Base-by-base conservation (phyloP, 352 stramenopile genomes). In the Globisporangium yorkense region DNA sequence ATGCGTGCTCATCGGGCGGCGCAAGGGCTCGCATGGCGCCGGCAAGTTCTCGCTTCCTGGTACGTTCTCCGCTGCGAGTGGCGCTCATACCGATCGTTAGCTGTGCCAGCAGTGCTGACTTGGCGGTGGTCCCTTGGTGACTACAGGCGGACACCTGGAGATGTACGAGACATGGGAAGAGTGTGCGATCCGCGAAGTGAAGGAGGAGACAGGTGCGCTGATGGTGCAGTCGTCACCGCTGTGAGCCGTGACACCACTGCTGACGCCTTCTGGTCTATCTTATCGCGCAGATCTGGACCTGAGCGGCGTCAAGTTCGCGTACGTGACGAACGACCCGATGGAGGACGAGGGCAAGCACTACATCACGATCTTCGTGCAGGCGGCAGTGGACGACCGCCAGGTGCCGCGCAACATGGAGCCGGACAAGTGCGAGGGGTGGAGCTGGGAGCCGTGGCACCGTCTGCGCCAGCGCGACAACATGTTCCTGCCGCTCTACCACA, bases 361-460 rank as follows among this genome's bases (percentile, higher is more conserved):
- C 70, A 89, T 92, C 54, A 94, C 84, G 45, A 88, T 94, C 61
- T 80, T 92, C 52, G 88, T 91, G 77, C 78, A 91, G 50, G 80
- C 82, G 3, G 55, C 55, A 3, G 75, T 94, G 40, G 60, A 67
- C n/a, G 57, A 70, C 29, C 61, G 63, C 35, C 79, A 91, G 58
- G 68, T 65, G 31, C 62, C 80, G 33, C 63, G 63, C 46, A 89
- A 89, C 68, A 92, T 92, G 81, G 84, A 94, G 68, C 81, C 82
- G 1, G 56, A 86, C 74, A 94, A 94, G 65, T 94, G 84, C 61
- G 80, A 85, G 45, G 81, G 81, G 50, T 93, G 84, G 84, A 58
- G 59, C 45, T 93, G 84, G 81, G 61, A 84, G 56, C 57, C 63
- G 3, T 93, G 77, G 75, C 45, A 60, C n/a, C 66, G 70, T 6